A percentile compares a stretch with the other conserved stretches of the same genome.
These are phyloP conservation scores for Chrysoporthe puriensis DNA, from an alignment of 2,329 filamentous ascomycete genomes.

Conservation along the genomic window DNA sequence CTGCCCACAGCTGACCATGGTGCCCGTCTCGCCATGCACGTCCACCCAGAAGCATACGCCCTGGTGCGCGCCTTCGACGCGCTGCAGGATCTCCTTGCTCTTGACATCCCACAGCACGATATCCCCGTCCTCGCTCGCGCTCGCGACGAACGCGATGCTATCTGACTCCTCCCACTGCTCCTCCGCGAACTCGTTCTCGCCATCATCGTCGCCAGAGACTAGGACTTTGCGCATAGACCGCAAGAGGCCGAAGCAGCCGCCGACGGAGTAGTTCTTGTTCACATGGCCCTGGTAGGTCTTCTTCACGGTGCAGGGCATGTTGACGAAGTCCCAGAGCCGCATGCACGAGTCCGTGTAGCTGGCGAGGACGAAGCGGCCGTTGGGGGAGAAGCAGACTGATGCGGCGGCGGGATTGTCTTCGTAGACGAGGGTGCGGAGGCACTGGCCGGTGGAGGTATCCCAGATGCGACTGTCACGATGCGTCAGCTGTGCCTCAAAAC, in stretches of 20 bases:
- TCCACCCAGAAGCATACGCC: conserved; percentile 71
- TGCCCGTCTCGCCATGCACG: conserved; percentile 51
- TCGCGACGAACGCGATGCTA: conserved; percentile 66
- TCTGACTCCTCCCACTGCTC: conserved; percentile 31
- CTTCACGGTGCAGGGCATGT: conserved; percentile 73
- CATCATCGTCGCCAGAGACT: not conserved
- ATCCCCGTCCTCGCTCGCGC: conserved; percentile 85
- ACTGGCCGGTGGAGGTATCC: conserved; percentile 95
- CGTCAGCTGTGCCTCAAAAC: conserved; percentile 22
- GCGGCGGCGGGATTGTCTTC: conserved; percentile 93
- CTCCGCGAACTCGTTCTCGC: conserved; percentile 26
- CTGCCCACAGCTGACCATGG: conserved; percentile 60
- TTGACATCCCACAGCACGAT: conserved; percentile 90
- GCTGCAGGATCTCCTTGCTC: conserved; percentile 81
- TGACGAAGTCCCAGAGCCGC: conserved; percentile 92
- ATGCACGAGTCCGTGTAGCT: conserved; percentile 90
- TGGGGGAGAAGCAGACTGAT: conserved; percentile 89
- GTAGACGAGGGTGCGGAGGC: conserved; percentile 90
- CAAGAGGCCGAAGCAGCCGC: conserved; percentile 75
- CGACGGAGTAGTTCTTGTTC: conserved; percentile 84
- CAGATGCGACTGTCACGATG: conserved; percentile 70
- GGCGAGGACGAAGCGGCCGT: conserved; percentile 89
- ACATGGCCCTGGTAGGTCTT: conserved; percentile 96
- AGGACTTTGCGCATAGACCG: conserved; percentile 29
- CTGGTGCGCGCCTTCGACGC: conserved; percentile 54